Evolutionary conservation across 371 early-diverging fungal genomes (phyloP), one percentile per base, ranked within the genome.

Genomic region (Rhizopus delemar): DNA sequence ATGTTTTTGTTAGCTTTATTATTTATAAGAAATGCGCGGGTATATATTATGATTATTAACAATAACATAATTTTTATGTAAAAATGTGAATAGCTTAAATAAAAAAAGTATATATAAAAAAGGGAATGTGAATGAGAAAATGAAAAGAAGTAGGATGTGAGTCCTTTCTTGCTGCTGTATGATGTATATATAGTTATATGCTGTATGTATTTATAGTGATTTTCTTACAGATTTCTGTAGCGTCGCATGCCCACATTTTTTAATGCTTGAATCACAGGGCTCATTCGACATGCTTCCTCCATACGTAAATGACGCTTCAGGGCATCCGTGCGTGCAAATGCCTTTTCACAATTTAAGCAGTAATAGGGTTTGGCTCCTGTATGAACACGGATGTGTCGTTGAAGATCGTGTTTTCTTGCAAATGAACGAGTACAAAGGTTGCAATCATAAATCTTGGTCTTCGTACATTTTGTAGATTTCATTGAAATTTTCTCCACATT

Each of bases 281-380:
- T 73, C 9, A 54, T 43, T 41, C 82, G 65, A 55, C 84, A 86
- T 0, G 56, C 36, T 3, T 81, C 78, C 63, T 84, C 84, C 51
- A 78, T 64, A n/a, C 80, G 73, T 48, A 85, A 75, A 57, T 88
- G 88, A 3, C 86, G 71, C 33, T 80, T 80, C 15, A 88, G 63
- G 3, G 86, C 89, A 73, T 86, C 89, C 1, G 85, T 85, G 13
- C 87, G 77, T 3, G 86, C 84, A 73, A 88, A 88, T 0, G 78
- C 69, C 62, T 86, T 84, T 46, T 72, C 68, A 48, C 88, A 86
- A 22, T 74, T 76, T 22, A 74, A 59, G 58, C 88, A 88, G 8
- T 66, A 48, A 60, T 83, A 86, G 2, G 88, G 87, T 52, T 84
- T 86, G 11, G 74, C 83, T 2, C 86, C 86, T 3, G 89, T 86